These are phyloP conservation scores for Starmera dryadoides DNA, from an alignment of 805 yeast genomes.

Conservation along the genomic window DNA sequence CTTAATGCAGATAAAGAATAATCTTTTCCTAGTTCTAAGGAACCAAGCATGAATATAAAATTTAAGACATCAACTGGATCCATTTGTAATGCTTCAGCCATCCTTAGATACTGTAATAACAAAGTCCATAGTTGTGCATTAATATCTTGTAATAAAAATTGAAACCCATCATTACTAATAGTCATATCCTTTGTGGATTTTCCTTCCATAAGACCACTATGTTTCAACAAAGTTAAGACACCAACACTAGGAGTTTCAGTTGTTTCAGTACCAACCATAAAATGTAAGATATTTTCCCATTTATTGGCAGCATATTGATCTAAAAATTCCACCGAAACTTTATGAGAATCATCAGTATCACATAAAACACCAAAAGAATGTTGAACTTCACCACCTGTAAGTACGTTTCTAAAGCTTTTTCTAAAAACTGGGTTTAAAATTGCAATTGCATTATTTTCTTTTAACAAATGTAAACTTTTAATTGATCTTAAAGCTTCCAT, in stretches of 20 bases:
- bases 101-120: slow-evolving; percentile 75
- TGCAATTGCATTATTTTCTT: slow-evolving; percentile 41
- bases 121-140: slow-evolving; percentile 94
- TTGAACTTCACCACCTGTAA: slow-evolving; percentile 68
- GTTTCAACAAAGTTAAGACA: slow-evolving; percentile 67
- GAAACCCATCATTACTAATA: slow-evolving; percentile 91
- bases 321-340: slow-evolving; percentile 56
- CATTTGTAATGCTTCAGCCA: slow-evolving; percentile 81
- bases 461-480: slow-evolving; percentile 66
- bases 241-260: slow-evolving; percentile 69
- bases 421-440: slow-evolving; percentile 69
- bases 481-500: slow-evolving; percentile 76
- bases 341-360: slow-evolving; percentile 45
- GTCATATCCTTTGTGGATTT: slow-evolving; percentile 34
- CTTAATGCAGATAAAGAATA: slow-evolving; percentile 66
- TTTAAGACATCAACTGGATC: slow-evolving; percentile 94
- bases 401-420: slow-evolving; percentile 67
- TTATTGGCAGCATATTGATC: slow-evolving; percentile 76
- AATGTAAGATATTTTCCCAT: slow-evolving; percentile 95
- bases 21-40: slow-evolving; percentile 84
- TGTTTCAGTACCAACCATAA: slow-evolving; percentile 91
- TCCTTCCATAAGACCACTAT: slow-evolving; percentile 85
- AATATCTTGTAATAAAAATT: slow-evolving; percentile 85
- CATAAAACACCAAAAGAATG: slow-evolving; percentile 74
- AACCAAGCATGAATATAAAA: slow-evolving; percentile 89